A percentile compares a stretch with the other conserved stretches of the same genome.
These are phyloP conservation scores for Neonectria neomacrospora DNA, from an alignment of 2,329 filamentous ascomycete species.

Conservation along the genomic window DNA sequence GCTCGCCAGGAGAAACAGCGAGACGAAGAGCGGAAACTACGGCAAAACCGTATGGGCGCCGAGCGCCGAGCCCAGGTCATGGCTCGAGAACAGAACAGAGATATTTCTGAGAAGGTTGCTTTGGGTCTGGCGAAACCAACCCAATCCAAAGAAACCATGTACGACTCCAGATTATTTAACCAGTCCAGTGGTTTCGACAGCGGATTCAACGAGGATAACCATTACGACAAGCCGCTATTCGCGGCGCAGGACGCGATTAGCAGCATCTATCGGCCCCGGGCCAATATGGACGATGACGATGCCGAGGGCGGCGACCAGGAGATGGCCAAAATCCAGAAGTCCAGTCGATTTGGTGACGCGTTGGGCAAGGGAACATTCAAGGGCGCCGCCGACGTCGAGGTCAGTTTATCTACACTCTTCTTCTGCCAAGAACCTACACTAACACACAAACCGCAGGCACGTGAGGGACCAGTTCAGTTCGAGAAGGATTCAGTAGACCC, in stretches of 20 bases:
- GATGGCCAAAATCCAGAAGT: slow-evolving; percentile 88
- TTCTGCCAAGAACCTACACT: slow-evolving; percentile 36
- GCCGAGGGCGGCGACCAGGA: slow-evolving; percentile 83
- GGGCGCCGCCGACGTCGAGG: slow-evolving; percentile 84
- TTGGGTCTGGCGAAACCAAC: slow-evolving; percentile 95
- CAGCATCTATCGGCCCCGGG: slow-evolving; percentile 88
- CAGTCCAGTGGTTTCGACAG: slow-evolving; percentile 89
- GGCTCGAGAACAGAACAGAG: slow-evolving; percentile 93
- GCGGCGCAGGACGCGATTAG: slow-evolving; percentile 94
- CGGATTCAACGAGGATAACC: slow-evolving; percentile 97
- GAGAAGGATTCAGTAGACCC: slow-evolving; percentile 88
- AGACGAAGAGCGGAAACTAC: slow-evolving; percentile 88
- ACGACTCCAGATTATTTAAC: slow-evolving; percentile 95
- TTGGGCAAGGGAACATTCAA: slow-evolving; percentile 92
- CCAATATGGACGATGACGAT: slow-evolving; percentile 79
- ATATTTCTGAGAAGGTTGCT: slow-evolving; percentile 97
- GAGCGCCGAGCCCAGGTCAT: slow-evolving; percentile 92
- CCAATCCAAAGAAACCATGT: slow-evolving; percentile 92
- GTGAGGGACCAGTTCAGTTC: slow-evolving; percentile 94
- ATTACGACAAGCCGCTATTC: slow-evolving; percentile 97
- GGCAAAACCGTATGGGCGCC: slow-evolving; percentile 94
- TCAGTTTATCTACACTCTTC: slow-evolving; percentile 52
- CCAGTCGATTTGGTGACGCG: slow-evolving; percentile 84
- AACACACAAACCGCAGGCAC: slow-evolving; percentile 61
- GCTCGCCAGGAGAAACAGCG: slow-evolving; percentile 80